phyloP scores from a whole-genome alignment of 805 yeast species.

The Wickerhamiella bombiphila region DNA sequence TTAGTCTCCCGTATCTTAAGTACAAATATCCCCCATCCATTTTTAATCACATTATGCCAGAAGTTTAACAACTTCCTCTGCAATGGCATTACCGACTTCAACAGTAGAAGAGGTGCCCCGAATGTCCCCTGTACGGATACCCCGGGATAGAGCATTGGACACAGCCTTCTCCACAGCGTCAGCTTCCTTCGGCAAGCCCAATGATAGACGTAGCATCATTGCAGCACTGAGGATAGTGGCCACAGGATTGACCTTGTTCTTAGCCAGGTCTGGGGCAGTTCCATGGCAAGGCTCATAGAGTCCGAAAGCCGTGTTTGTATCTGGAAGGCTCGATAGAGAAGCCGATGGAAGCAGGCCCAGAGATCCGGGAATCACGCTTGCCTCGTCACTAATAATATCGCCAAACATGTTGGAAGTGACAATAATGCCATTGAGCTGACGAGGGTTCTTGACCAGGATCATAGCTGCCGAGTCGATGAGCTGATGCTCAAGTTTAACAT shows the following conservation, averaged over 20 bases:
- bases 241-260: slow-evolving; percentile 82
- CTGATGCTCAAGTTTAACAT: slow-evolving; percentile 76
- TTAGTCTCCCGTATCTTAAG: neutral
- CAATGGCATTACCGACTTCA: slow-evolving; percentile 93
- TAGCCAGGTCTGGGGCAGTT: slow-evolving; percentile 86
- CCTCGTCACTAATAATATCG: slow-evolving; percentile 95
- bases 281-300: slow-evolving; percentile 98
- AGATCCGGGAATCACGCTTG: slow-evolving; percentile 95
- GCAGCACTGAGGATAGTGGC: slow-evolving; percentile 94
- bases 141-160: slow-evolving; percentile 59
- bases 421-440: slow-evolving; percentile 79
- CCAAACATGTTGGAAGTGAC: slow-evolving; percentile 96
- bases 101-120: slow-evolving; percentile 70
- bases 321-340: slow-evolving; percentile 93
- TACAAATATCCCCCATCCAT: neutral
- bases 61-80: slow-evolving; percentile 47
- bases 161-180: slow-evolving; percentile 83
- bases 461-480: slow-evolving; percentile 97
- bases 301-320: slow-evolving; percentile 86
- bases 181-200: slow-evolving; percentile 73
- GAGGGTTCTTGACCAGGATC: slow-evolving; percentile 88
- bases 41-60: slow-evolving; percentile 19
- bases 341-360: slow-evolving; percentile 92
- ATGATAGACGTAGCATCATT: slow-evolving; percentile 88
- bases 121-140: slow-evolving; percentile 82